Evolutionary conservation across 2,329 filamentous ascomycete genomes (phyloP), one percentile per base, ranked within the genome.

Genomic region (Fusarium concolor): DNA sequence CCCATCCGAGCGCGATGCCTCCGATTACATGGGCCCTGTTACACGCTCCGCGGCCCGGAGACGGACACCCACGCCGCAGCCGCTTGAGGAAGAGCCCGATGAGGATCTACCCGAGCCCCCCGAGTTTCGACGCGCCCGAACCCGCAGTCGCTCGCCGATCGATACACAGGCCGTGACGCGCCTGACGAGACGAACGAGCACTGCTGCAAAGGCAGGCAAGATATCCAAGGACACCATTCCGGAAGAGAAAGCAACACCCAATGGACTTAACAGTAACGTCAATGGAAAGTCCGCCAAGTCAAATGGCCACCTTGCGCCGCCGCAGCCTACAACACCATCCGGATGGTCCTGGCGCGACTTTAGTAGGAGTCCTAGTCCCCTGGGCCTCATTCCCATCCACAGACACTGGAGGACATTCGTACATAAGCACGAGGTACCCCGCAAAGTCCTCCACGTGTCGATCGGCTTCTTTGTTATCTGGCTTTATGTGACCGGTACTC

Each of bases 391-490:
- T 64, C 96, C 96, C 4, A 95, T 99, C 74, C 96, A 99, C 79
- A 86, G 92, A 63, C 91, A 96, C 76, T 99, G 96, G 87, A 88
- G 93, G 72, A 91, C 87, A 28, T 94, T 99, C 76, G 92, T 97
- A 67, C 96, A 99, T 85, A 94, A 93, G 74, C 95, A 99, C 80
- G 96, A 99, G 81, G 94, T 99, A 53, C 96, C 96, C 11, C 91
- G 96, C 73, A 99, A 99, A 80, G 83, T 90, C 39, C 85, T 99
- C 37, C 96, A 99, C 78, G 93, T 98, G 58, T 97, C 94, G 46
- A 99, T 99, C 76, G 96, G 96, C 55, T 98, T 98, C 82, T 85
- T 98, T 63, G 93, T 95, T 20, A 86, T 97, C 44, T 92, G 90
- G 82, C 87, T 98, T 37, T 99, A 98, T 79, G 85, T 88, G 49